Conservation (phyloP, 139 green algal species). For the Chlorokybus atmophyticus region DNA sequence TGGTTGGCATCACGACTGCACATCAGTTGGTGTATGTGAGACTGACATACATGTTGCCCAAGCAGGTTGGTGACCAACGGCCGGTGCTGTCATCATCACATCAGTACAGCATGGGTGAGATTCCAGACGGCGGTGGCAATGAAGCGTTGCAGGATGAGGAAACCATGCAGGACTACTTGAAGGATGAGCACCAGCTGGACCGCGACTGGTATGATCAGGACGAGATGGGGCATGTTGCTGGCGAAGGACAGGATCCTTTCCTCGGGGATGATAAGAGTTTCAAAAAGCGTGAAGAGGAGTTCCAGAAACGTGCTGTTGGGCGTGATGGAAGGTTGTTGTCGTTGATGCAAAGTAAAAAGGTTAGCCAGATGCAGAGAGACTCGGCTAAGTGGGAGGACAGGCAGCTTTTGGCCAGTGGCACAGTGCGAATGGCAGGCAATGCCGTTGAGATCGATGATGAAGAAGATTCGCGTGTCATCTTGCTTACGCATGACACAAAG, state of each 20-base stretch:
- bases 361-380: constrained; percentile 74
- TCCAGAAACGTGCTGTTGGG: constrained; percentile 17
- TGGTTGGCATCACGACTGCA: not conserved
- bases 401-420: constrained; percentile 69
- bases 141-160: constrained; percentile 6
- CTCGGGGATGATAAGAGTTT: constrained; percentile 31
- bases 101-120: too few relatives aligned
- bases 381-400: constrained; percentile 90
- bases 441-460: constrained; percentile 72
- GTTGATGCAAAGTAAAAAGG: constrained; percentile 64
- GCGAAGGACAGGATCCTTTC: constrained; percentile 50
- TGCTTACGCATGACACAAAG: constrained; percentile 92
- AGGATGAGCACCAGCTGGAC: constrained; percentile 68
- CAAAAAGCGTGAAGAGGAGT: constrained; percentile 12
- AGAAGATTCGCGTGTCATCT: constrained; percentile 61
- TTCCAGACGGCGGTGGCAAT: constrained; percentile 20
- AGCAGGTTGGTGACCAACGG: too few relatives aligned
- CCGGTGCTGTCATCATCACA: too few relatives aligned
- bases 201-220: constrained; percentile 67
- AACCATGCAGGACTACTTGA: constrained; percentile 37
- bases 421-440: constrained; percentile 44
- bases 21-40: too few relatives aligned
- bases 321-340: constrained; percentile 70
- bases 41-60: too few relatives aligned
- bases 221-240: constrained; percentile 48